Evolutionary conservation across 2,329 filamentous ascomycete genomes (phyloP).

Genomic region (Microcyclospora tardicrescens): DNA sequence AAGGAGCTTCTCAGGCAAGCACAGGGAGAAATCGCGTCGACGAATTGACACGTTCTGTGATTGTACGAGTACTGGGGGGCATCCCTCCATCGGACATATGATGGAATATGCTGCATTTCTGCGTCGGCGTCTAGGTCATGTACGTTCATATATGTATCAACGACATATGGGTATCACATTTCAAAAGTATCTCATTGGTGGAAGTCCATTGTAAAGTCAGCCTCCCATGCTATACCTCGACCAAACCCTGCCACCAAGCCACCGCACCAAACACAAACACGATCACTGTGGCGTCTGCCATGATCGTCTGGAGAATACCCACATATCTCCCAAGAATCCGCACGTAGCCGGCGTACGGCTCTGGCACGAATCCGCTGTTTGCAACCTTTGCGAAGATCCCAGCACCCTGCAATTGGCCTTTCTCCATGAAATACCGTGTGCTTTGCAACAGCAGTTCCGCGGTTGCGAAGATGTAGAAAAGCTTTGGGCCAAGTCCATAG

Average conservation of each 20-base stretch:
- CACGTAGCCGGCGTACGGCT: constrained; percentile 49
- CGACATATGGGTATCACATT: too few relatives aligned
- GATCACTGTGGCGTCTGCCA: constrained; percentile 60
- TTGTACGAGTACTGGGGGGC: too few relatives aligned
- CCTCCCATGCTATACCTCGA: too few relatives aligned
- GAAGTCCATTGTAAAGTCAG: too few relatives aligned
- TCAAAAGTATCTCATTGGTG: too few relatives aligned
- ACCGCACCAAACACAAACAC: constrained; percentile 59
- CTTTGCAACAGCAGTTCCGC: constrained; percentile 61
- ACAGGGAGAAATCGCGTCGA: constrained; percentile 30
- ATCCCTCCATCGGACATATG: too few relatives aligned
- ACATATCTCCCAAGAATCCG: constrained; percentile 51
- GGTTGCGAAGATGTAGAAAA: constrained; percentile 73
- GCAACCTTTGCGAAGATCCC: constrained; percentile 53
- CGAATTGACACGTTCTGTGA: background rate
- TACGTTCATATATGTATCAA: too few relatives aligned
- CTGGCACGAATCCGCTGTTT: constrained; percentile 48
- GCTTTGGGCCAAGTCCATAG: constrained; percentile 35
- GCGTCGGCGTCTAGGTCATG: too few relatives aligned
- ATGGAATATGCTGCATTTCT: too few relatives aligned
- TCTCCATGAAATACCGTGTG: constrained; percentile 57
- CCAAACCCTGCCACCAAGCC: constrained; percentile 30
- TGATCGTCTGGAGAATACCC: constrained; percentile 58
- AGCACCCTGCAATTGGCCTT: constrained; percentile 41
- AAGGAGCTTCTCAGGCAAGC: constrained; percentile 45